Evolutionary conservation across 2,329 filamentous ascomycete species (phyloP).

Genomic region (Diaporthe amygdali): DNA sequence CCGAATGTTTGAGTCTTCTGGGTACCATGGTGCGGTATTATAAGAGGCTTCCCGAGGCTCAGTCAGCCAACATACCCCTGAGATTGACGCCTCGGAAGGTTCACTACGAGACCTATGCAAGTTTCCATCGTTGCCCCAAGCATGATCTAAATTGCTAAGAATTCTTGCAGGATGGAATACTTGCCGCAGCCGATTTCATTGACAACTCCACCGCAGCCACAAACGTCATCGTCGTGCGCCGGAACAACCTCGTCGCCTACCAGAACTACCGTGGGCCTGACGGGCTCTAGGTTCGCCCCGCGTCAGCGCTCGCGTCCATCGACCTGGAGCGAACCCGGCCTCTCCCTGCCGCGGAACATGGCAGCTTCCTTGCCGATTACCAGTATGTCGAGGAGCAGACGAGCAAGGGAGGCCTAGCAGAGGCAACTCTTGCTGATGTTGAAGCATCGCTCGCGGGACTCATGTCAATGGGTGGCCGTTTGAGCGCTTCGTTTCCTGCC

Average conservation of each 20-base stretch:
- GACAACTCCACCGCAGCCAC: constrained; percentile 38
- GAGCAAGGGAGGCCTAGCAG: not conserved
- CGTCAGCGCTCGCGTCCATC: constrained; percentile 22
- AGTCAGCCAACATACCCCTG: constrained; percentile 40
- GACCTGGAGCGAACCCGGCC: constrained; percentile 26
- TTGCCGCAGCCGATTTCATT: constrained; percentile 42
- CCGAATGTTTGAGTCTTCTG: constrained; percentile 45
- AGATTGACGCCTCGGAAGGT: constrained; percentile 48
- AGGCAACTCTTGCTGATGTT: not conserved
- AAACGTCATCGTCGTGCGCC: constrained; percentile 44
- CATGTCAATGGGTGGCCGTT: not conserved
- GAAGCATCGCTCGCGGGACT: not conserved
- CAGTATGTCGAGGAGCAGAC: constrained; percentile 9
- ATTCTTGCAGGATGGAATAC: constrained; percentile 34
- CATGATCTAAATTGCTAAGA: not conserved
- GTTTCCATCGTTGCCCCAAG: too few relatives aligned
- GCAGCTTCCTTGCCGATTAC: constrained; percentile 3
- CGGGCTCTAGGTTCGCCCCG: not conserved
- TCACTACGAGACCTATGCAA: constrained; percentile 50
- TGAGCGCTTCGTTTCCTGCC: not conserved
- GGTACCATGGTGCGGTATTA: constrained; percentile 48
- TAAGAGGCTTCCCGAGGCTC: constrained; percentile 39
- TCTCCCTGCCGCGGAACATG: constrained; percentile 20
- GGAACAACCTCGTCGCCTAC: constrained; percentile 43
- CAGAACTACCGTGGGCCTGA: constrained; percentile 12